Conservation (phyloP, 129 eudicot genomes). For the Glebionis coronaria region DNA sequence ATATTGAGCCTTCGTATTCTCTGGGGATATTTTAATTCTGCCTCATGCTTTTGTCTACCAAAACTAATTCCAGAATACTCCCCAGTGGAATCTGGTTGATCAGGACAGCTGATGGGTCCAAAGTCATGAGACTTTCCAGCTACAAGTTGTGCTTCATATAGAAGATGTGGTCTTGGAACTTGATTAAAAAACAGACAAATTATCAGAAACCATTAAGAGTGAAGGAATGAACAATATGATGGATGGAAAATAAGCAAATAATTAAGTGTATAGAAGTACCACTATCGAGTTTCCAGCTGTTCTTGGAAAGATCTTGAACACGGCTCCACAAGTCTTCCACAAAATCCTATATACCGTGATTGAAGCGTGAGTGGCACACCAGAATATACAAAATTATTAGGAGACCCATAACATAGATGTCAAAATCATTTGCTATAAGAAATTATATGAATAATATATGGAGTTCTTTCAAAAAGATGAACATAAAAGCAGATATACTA, state of each 20-base stretch:
- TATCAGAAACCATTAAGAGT: neutral
- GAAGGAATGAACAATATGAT: neutral
- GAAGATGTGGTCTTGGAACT: conserved; percentile 94
- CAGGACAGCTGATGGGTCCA: conserved; percentile 73
- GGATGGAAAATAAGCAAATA: neutral
- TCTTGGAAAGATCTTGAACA: conserved; percentile 79
- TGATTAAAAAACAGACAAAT: neutral
- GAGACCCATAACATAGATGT: too few species aligned
- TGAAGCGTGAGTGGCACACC: neutral
- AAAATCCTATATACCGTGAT: conserved; percentile 53
- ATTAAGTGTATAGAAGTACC: conserved; percentile 42
- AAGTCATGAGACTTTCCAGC: conserved; percentile 92
- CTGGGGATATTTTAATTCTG: conserved; percentile 89
- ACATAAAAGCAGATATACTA: neutral
- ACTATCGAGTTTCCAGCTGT: conserved; percentile 92
- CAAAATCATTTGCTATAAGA: too few species aligned
- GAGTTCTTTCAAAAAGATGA: neutral
- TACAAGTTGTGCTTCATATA: conserved; percentile 88
- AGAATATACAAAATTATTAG: too few species aligned
- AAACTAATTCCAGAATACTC: conserved; percentile 42
- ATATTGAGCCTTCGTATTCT: conserved; percentile 90
- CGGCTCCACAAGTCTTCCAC: conserved; percentile 95
- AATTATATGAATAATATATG: too few species aligned
- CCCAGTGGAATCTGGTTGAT: conserved; percentile 53
- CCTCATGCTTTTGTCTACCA: conserved; percentile 88